A percentile compares a stretch with the other conserved stretches of the same genome.
Evolutionary conservation across 2,329 filamentous ascomycete species (phyloP).

Genomic region (Exophiala sideris): DNA sequence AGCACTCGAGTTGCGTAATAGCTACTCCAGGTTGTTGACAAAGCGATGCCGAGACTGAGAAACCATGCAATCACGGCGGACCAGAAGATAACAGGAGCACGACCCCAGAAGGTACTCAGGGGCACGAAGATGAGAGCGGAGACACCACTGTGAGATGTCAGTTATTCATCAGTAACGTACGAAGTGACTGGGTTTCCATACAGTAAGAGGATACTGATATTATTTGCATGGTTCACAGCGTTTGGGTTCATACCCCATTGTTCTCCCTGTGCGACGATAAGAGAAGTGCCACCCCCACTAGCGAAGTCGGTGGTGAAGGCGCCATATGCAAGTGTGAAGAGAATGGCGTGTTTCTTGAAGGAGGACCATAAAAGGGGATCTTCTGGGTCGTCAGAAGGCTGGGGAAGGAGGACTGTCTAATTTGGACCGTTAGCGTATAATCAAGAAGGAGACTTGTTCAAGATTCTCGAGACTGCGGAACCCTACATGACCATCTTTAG

Average conservation of each 20-base stretch:
- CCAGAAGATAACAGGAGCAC: constrained; percentile 41
- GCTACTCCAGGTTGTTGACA: constrained; percentile 33
- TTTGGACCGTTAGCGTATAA: too few species aligned
- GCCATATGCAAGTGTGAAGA: constrained; percentile 36
- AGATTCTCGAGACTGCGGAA: too few species aligned
- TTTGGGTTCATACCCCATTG: constrained; percentile 37
- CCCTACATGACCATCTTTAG: too few species aligned
- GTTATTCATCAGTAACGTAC: neutral
- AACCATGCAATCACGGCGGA: constrained; percentile 34
- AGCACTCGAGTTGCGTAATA: constrained; percentile 42
- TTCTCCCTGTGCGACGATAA: constrained; percentile 36
- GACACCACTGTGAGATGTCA: constrained; percentile 29
- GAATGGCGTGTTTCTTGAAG: constrained; percentile 33
- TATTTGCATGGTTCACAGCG: constrained; percentile 37
- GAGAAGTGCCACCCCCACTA: constrained; percentile 36
- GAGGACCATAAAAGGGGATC: constrained; percentile 52
- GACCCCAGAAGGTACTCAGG: constrained; percentile 41
- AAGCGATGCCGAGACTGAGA: constrained; percentile 37
- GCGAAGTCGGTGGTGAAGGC: constrained; percentile 41
- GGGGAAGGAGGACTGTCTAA: constrained; percentile 46
- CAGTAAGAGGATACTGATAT: constrained; percentile 42
- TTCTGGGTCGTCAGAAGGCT: constrained; percentile 49
- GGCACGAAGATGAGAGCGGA: constrained; percentile 39
- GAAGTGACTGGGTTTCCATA: neutral
- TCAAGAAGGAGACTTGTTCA: too few species aligned